A percentile compares a stretch with the other conserved stretches of the same genome.
Conservation (phyloP, 163 green algal species). For the Scenedesmus sp. region DNA sequence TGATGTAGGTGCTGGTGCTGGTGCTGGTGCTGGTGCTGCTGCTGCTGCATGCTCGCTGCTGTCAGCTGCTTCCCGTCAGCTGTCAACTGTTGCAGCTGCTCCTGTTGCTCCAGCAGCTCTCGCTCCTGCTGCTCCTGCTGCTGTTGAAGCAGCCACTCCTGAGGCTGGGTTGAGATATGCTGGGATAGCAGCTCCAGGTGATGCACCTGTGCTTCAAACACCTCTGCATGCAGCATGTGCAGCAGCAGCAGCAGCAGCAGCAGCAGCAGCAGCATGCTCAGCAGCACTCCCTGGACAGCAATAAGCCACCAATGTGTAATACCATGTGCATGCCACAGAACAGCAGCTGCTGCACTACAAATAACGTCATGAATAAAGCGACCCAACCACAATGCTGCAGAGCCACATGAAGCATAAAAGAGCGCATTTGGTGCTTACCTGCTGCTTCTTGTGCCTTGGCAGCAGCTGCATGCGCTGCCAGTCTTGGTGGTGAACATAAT, state of each 20-base stretch:
- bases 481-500: background rate
- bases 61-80: background rate
- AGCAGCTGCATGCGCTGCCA: background rate
- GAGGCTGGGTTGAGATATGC: conserved; percentile 1
- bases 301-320: background rate
- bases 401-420: background rate
- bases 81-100: background rate
- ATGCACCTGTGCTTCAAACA: conserved; percentile 17
- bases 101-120: background rate
- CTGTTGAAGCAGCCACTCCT: background rate
- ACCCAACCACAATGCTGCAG: background rate
- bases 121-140: conserved; percentile 23
- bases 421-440: background rate
- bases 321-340: too few species aligned
- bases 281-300: background rate
- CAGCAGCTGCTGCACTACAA: too few species aligned
- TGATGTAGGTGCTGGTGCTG: background rate
- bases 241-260: background rate
- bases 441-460: background rate
- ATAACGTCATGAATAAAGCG: background rate
- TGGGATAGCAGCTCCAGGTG: conserved; percentile 23
- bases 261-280: background rate
- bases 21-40: conserved; percentile 4
- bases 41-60: background rate
- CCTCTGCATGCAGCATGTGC: background rate